phyloP scores from a whole-genome alignment of 1,139 yeast species.

The Wickerhamomyces sp. region DNA sequence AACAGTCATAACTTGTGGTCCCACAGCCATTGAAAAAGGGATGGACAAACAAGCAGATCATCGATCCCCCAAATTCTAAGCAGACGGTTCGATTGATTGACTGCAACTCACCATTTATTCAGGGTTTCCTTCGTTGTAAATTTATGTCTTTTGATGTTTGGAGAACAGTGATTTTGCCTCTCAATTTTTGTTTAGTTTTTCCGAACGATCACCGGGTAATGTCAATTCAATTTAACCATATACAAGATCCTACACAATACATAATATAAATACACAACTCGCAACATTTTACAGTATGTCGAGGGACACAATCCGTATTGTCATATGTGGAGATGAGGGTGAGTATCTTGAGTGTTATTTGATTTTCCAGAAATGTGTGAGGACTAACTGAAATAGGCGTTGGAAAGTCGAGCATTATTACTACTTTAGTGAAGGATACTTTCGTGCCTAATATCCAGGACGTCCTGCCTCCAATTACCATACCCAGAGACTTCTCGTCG shows the following conservation, averaged over 20 bases:
- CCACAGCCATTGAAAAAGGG: background rate
- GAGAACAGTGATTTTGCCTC: slow-evolving; percentile 4
- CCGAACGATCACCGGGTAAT: no score
- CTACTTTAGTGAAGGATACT: slow-evolving; percentile 75
- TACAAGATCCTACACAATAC: background rate
- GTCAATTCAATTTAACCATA: no score
- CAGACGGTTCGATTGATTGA: background rate
- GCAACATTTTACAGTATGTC: slow-evolving; percentile 31
- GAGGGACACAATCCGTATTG: slow-evolving; percentile 61
- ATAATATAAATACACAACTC: background rate
- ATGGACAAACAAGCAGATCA: no score
- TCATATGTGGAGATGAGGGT: slow-evolving; percentile 93
- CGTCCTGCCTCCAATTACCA: slow-evolving; percentile 77
- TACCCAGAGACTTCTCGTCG: slow-evolving; percentile 61
- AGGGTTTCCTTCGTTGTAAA: background rate
- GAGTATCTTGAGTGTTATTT: slow-evolving; percentile 6
- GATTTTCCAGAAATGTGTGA: background rate
- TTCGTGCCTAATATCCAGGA: slow-evolving; percentile 72
- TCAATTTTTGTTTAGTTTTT: background rate
- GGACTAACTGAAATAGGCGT: slow-evolving; percentile 38
- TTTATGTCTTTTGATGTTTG: slow-evolving; percentile 1
- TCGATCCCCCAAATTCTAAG: no score
- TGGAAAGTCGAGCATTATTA: slow-evolving; percentile 73
- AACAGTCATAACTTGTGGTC: background rate
- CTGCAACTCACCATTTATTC: background rate